Conservation (phyloP, 345 rosid species). For the Raphanus sativus region DNA sequence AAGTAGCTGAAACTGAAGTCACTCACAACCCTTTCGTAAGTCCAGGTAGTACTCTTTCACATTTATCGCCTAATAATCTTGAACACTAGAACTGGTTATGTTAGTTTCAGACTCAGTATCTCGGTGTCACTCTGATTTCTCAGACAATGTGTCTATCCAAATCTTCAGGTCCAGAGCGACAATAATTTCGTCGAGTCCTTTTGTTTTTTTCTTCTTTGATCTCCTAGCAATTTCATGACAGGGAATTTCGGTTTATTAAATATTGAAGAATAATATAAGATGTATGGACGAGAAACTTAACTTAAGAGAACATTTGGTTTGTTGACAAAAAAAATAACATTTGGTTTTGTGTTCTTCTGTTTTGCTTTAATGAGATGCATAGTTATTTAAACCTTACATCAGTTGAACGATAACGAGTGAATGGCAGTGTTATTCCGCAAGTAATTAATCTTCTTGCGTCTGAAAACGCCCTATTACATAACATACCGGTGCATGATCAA, state of each 20-base stretch:
- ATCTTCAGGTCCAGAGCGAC: constrained; percentile 26
- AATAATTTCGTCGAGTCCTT: neutral
- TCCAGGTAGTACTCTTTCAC: constrained; percentile 14
- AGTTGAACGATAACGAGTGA: neutral
- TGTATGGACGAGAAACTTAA: constrained; percentile 3
- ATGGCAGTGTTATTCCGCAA: neutral
- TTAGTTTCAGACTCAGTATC: neutral
- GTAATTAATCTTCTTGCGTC: neutral
- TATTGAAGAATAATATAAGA: constrained; percentile 15
- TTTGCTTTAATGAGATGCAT: neutral
- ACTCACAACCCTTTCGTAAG: constrained; percentile 3
- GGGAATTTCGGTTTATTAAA: neutral
- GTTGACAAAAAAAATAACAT: too few species aligned
- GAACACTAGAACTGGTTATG: constrained; percentile 9
- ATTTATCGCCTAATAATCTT: neutral
- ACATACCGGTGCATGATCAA: constrained; percentile 2
- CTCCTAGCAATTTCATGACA: constrained; percentile 1
- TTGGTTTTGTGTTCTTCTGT: neutral
- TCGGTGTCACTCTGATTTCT: constrained; percentile 2
- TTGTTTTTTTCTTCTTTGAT: neutral
- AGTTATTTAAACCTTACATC: neutral
- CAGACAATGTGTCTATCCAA: constrained; percentile 10
- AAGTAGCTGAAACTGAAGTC: constrained; percentile 20
- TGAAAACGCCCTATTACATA: neutral
- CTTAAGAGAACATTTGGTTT: neutral